Base-by-base conservation (phyloP, 2,329 filamentous ascomycete species). In the Neurospora sp. region DNA sequence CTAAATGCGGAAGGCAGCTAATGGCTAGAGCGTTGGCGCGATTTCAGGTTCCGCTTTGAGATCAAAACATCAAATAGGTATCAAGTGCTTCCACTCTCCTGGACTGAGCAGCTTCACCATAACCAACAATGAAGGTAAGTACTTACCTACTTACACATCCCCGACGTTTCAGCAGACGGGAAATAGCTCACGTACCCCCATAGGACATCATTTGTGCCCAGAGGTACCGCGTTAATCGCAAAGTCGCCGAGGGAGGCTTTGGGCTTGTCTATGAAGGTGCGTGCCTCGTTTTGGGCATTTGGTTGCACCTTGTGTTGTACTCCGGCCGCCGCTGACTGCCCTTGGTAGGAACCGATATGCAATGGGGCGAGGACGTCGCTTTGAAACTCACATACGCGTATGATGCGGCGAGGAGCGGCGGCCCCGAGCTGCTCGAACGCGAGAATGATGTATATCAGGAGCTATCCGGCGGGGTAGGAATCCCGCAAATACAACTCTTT, bases 401-500 rank as follows among this genome's bases (percentile, higher is more conserved):
- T 23, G 68, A 98, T 97, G 19, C 13, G 28, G 3, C 3, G 28
- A 3, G 3, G 19, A 23, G 38, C 5, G n/a, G 3, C 13, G 87
- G 94, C 94, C 95, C 97, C 82, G 94, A 94, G 70, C 93, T 97
- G 83, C 89, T 98, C 74, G 93, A 97, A 83, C 97, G 97, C 85
- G 96, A 98, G 83, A 94, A 93, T 70, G 92, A 94, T 77, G 93
- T 97, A 77, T 94, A 90, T 82, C 89, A 90, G 81, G 90, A 87
- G 36, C 91, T 98, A 67, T 94, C 95, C 70, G 95, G 95, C 75
- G 95, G 95, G 80, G 94, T 97, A 76, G 95, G 95, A 72, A 98
- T 98, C 75, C 95, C 95, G 66, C 97, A 97, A 78, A 95, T 98
- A 79, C 93, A 93, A 83, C 98, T 95, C 95, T 98, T 97, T 82